These are phyloP conservation scores for Pecoramyces ruminantium DNA, from an alignment of 192 early-diverging fungal species.

Conservation along the genomic window DNA sequence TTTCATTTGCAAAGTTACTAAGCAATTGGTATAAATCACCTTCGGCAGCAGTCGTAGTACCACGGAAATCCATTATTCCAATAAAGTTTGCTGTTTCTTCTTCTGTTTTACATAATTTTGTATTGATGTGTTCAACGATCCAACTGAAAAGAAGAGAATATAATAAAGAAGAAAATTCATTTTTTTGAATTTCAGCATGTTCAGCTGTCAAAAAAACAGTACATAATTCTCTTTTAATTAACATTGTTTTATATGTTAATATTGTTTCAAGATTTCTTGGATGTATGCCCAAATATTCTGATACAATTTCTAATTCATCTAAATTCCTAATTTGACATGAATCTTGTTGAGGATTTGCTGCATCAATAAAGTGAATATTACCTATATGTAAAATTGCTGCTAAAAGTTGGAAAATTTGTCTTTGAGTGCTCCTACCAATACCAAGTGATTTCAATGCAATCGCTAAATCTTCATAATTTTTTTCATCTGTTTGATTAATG, in stretches of 20 bases:
- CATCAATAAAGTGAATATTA: conserved; percentile 56
- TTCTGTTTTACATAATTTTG: conserved; percentile 34
- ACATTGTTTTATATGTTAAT: conserved; percentile 64
- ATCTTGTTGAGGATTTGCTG: conserved; percentile 23
- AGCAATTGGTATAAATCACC: conserved; percentile 55
- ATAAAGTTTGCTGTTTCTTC: conserved; percentile 63
- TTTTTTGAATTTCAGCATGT: conserved; percentile 58
- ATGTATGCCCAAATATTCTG: conserved; percentile 65
- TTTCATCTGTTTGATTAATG: not conserved
- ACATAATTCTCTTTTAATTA: conserved; percentile 67
- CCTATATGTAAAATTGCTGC: conserved; percentile 75
- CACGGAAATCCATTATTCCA: conserved; percentile 70
- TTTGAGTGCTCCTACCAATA: conserved; percentile 59
- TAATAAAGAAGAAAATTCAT: conserved; percentile 54
- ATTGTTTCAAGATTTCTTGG: conserved; percentile 51
- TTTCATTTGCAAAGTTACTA: conserved; percentile 75
- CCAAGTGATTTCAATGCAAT: conserved; percentile 72
- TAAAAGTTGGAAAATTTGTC: conserved; percentile 69
- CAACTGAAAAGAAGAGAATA: conserved; percentile 76
- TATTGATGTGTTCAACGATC: conserved; percentile 81
- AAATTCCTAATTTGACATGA: conserved; percentile 51
- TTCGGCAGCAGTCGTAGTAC: conserved; percentile 2
- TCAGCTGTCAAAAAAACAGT: conserved; percentile 63
- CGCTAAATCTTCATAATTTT: conserved; percentile 32
- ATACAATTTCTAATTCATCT: conserved; percentile 64